phyloP scores from a whole-genome alignment of 805 yeast genomes.

The Wickerhamiella sergipiensis region DNA sequence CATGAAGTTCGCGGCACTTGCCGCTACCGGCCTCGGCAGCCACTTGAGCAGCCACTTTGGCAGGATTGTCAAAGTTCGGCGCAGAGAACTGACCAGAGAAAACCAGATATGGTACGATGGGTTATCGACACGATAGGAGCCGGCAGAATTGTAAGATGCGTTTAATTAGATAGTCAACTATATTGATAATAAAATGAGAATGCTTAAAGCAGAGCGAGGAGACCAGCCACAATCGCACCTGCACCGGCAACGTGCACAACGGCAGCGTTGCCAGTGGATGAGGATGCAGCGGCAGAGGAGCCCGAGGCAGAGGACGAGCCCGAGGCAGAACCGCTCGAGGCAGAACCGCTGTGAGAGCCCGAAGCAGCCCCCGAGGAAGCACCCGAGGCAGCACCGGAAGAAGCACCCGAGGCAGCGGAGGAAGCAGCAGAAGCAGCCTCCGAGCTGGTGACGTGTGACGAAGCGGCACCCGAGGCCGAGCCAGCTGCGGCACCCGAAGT shows the following conservation, averaged over 20 bases:
- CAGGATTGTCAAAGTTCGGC: too few species aligned
- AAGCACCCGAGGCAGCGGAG: background rate
- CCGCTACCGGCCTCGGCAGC: too few species aligned
- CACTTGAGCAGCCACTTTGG: too few species aligned
- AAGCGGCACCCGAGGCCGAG: background rate
- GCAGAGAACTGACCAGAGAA: too few species aligned
- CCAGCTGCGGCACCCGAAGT: conserved; percentile 1
- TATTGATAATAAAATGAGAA: too few species aligned
- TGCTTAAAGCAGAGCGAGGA: conserved; percentile 10
- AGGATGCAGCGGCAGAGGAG: background rate
- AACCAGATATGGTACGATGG: too few species aligned
- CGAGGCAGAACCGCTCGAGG: background rate
- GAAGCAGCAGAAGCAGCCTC: background rate
- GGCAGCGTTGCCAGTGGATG: conserved; percentile 2
- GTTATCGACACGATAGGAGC: too few species aligned
- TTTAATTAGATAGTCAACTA: too few species aligned
- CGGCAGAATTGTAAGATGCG: too few species aligned
- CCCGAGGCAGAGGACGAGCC: background rate
- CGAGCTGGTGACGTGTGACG: background rate
- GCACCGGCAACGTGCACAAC: conserved; percentile 5
- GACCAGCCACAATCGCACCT: conserved; percentile 11
- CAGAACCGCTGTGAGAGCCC: background rate
- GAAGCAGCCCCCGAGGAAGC: background rate
- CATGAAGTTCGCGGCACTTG: too few species aligned
- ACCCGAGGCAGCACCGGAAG: background rate